Evolutionary conservation across 768 basidiomycete genomes (phyloP), one percentile per base, ranked within the genome.

Genomic region (Glaciozyma antarctica): DNA sequence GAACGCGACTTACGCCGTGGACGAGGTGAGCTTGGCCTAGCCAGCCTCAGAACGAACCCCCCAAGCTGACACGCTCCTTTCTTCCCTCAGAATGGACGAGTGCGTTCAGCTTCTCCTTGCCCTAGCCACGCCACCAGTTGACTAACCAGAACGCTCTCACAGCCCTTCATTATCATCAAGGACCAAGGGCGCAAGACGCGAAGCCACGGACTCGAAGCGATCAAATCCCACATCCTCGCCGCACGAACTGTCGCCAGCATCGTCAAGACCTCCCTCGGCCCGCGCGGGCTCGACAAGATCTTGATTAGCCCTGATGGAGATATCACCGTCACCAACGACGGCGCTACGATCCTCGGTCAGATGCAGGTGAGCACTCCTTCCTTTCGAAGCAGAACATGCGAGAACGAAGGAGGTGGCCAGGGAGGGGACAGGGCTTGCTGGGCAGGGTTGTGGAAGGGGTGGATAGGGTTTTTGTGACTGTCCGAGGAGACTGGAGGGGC

Each of bases 301-400:
- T 72, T 78, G 64, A 78, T 79, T 66, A 77, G 76, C 28, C 34
- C 86, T 26, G 95, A 98, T 80, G 95, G 95, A 57, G 95, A 99
- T 73, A 98, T 99, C 74, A 98, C 93, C 41, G 94, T 98, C 45
- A 98, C 95, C 19, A 99, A 99, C 78, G 95, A 99, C 78, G 95
- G 95, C 58, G 95, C 95, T 9, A 99, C 95, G 28, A 99, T 99
- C 72, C 81, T 99, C 63, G 85, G 91, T 28, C 94, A 97, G 80
- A 97, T 99, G 92, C 90, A 95, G 77, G 62, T 62, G 22, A 52
- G 60, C 32, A 10, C 43, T 51, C 19, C 4, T 28, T 52, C 24
- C 24, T 26, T 16, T 28, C 24, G n/a, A 26, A 26, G 15, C 51
- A n/a, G 49, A 51, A 51, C n/a, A 24, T 51, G 49, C 49, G 21